A percentile compares a stretch with the other conserved stretches of the same genome.
These are phyloP conservation scores for Penicillium verhagenii DNA, from an alignment of 495 filamentous ascomycete species.

Conservation along the genomic window DNA sequence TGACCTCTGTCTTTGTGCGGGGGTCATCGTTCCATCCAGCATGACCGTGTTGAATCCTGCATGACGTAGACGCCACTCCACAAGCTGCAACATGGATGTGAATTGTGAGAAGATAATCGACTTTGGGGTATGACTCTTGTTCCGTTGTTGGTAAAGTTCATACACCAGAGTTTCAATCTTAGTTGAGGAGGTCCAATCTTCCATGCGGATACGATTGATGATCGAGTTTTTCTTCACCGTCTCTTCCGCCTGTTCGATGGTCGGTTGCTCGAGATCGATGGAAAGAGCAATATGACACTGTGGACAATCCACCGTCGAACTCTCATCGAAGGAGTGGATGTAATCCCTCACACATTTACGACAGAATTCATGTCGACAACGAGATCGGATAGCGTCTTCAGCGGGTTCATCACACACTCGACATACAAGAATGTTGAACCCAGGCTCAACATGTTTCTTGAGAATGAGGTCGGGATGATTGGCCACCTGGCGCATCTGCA, in stretches of 20 bases:
- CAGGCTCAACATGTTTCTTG: slow-evolving; percentile 78
- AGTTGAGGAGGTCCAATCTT: slow-evolving; percentile 93
- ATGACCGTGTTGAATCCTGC: slow-evolving; percentile 97
- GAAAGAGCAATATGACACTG: slow-evolving; percentile 85
- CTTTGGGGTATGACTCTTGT: slow-evolving; percentile 87
- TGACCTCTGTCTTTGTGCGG: slow-evolving; percentile 83
- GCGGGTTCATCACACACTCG: slow-evolving; percentile 93
- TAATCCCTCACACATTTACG: slow-evolving; percentile 85
- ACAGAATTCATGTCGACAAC: slow-evolving; percentile 94
- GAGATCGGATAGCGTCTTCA: slow-evolving; percentile 88
- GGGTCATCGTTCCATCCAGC: slow-evolving; percentile 95
- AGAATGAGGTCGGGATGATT: slow-evolving; percentile 94
- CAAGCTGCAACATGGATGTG: slow-evolving; percentile 70
- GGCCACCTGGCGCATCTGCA: slow-evolving; percentile 96
- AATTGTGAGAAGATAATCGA: slow-evolving; percentile 76
- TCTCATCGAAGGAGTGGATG: slow-evolving; percentile 65
- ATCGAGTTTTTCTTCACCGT: slow-evolving; percentile 89
- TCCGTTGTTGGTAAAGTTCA: slow-evolving; percentile 83
- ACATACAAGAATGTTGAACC: slow-evolving; percentile 89
- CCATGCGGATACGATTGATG: slow-evolving; percentile 96
- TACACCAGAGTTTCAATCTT: slow-evolving; percentile 97
- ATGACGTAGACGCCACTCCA: slow-evolving; percentile 92
- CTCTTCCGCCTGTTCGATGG: slow-evolving; percentile 83
- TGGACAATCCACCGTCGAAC: slow-evolving; percentile 73
- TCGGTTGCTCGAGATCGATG: slow-evolving; percentile 91